These are phyloP conservation scores for Candida ipomoeae DNA, from an alignment of 805 yeast species.

Conservation along the genomic window DNA sequence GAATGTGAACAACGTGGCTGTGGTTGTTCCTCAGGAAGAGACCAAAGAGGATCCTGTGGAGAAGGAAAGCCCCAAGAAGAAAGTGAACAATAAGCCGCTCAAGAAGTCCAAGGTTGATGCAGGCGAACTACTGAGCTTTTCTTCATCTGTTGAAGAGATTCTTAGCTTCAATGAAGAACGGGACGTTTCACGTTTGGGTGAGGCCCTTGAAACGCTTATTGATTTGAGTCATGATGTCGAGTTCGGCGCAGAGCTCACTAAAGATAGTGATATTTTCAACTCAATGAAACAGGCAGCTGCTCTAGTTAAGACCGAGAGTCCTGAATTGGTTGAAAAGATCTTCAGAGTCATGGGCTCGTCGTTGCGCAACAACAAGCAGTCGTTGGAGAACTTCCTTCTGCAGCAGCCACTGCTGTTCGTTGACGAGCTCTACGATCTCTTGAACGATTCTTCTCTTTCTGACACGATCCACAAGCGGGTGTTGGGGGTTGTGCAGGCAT, in stretches of 20 bases:
- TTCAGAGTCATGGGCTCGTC: slow-evolving; percentile 63
- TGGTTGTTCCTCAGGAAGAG: slow-evolving; percentile 2
- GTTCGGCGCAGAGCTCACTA: slow-evolving; percentile 49
- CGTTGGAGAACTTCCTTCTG: slow-evolving; percentile 37
- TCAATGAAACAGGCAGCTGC: slow-evolving; percentile 25
- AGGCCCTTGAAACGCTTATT: slow-evolving; percentile 41
- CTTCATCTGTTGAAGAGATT: slow-evolving; percentile 12
- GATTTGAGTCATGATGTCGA: slow-evolving; percentile 69
- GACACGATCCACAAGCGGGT: slow-evolving; percentile 42
- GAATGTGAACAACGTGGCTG: slow-evolving; percentile 11
- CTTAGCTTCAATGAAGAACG: slow-evolving; percentile 9
- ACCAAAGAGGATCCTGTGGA: neutral
- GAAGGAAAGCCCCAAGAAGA: neutral
- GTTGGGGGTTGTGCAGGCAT: slow-evolving; percentile 49
- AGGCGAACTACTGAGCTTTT: slow-evolving; percentile 17
- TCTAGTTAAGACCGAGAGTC: slow-evolving; percentile 8
- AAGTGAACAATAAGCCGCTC: neutral
- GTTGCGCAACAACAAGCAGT: slow-evolving; percentile 70
- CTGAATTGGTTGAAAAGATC: slow-evolving; percentile 45
- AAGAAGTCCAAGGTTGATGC: slow-evolving; percentile 9
- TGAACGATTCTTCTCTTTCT: slow-evolving; percentile 17
- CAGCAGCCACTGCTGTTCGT: slow-evolving; percentile 19
- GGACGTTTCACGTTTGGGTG: slow-evolving; percentile 19
- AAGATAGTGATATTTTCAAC: slow-evolving; percentile 29
- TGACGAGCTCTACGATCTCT: slow-evolving; percentile 19